Percentiles rank a stretch among this genome's conserved stretches.
Evolutionary conservation across 176 grass and related monocot species (phyloP).

Genomic region (Triticum urartu): DNA sequence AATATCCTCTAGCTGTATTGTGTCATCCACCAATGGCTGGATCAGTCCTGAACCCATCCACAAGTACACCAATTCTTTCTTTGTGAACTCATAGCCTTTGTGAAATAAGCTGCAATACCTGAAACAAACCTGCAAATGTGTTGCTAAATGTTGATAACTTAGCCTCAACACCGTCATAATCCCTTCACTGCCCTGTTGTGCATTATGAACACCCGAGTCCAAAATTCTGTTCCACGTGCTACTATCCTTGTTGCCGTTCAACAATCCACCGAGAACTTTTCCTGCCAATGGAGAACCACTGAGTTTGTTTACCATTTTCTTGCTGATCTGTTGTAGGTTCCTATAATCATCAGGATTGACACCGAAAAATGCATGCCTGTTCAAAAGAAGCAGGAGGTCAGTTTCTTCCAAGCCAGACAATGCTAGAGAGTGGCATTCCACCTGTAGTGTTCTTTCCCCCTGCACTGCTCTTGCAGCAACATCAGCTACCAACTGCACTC

Average conservation of each 20-base stretch:
- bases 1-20: neutral
- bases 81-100: conserved; percentile 33
- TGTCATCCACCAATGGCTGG: neutral
- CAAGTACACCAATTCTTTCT: conserved; percentile 41
- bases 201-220: conserved; percentile 16
- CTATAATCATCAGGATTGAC: conserved; percentile 14
- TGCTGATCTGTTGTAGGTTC: conserved; percentile 31
- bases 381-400: conserved; percentile 21
- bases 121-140: conserved; percentile 53
- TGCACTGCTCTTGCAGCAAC: conserved; percentile 35
- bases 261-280: conserved; percentile 47
- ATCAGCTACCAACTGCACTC: conserved; percentile 34
- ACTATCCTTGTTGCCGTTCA: conserved; percentile 25
- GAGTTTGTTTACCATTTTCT: conserved; percentile 38
- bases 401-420: conserved; percentile 27
- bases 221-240: conserved; percentile 40
- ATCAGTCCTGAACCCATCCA: conserved; percentile 41
- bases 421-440: neutral
- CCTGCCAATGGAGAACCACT: conserved; percentile 50
- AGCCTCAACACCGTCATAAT: conserved; percentile 32
- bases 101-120: conserved; percentile 45
- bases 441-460: conserved; percentile 6
- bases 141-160: conserved; percentile 47
- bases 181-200: conserved; percentile 27
- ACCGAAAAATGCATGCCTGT: conserved; percentile 40